Evolutionary conservation across 1,139 yeast genomes (phyloP).

Genomic region (Candida mesenterica): DNA sequence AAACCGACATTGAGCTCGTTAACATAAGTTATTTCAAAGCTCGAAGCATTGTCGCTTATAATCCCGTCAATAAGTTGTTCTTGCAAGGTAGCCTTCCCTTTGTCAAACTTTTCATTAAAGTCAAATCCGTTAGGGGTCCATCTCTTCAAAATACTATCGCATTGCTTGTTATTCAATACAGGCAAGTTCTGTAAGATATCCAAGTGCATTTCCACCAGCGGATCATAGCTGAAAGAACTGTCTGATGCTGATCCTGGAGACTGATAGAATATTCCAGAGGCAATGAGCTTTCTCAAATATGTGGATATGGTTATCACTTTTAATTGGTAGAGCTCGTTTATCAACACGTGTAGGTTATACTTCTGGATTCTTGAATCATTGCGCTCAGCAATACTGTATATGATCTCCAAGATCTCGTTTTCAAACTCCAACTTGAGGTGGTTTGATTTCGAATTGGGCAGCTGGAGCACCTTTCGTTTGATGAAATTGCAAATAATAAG

Average conservation of each 20-base stretch:
- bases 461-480: conserved; percentile 31
- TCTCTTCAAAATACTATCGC: conserved; percentile 47
- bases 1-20: conserved; percentile 37
- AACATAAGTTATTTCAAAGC: conserved; percentile 17
- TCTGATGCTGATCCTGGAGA: conserved; percentile 17
- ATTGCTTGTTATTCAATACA: conserved; percentile 47
- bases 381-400: conserved; percentile 23
- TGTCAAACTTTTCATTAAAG: conserved; percentile 32
- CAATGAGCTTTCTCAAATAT: conserved; percentile 73
- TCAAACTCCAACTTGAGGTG: conserved; percentile 46
- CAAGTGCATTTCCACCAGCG: conserved; percentile 43
- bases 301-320: conserved; percentile 60
- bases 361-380: conserved; percentile 20
- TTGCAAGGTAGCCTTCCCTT: conserved; percentile 27
- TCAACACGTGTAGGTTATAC: conserved; percentile 46
- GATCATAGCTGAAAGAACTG: conserved; percentile 15
- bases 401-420: conserved; percentile 37
- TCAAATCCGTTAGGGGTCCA: conserved; percentile 33
- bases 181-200: conserved; percentile 55
- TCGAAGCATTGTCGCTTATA: conserved; percentile 15
- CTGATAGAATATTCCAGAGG: conserved; percentile 75
- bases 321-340: conserved; percentile 53
- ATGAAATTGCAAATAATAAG: conserved; percentile 40
- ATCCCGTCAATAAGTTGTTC: conserved; percentile 25
- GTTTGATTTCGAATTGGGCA: conserved; percentile 20